Base-by-base conservation (phyloP, 176 grass and related monocot species). In the Chloris gayana region DNA sequence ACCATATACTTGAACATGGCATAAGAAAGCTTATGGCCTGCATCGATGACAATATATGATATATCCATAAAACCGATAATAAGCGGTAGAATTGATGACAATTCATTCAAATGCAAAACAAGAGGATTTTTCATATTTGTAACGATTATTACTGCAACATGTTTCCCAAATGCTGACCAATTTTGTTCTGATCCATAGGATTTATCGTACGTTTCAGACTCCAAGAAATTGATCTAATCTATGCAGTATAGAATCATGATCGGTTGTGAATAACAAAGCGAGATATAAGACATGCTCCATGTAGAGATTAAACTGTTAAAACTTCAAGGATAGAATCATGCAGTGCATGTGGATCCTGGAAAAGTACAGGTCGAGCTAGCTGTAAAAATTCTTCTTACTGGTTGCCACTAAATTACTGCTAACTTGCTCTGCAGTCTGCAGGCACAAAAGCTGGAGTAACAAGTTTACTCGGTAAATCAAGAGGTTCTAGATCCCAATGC, bases 401-500 rank as follows among this genome's bases (percentile, higher is more conserved):
- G n/a, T 67, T 6, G 57, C n/a, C 68, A 73, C 27, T 80, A 86
- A 74, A 67, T 74, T 80, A 86, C 46, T 67, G 62, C 67, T 80
- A 73, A 22, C 44, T 67, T 74, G 84, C 26, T 67, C 60, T 74
- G 75, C 83, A 73, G 25, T 19, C 33, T 64, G 67, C 76, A 85
- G 61, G 60, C 19, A 26, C 74, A 79, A 83, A 83, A 56, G 80
- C n/a, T 60, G 77, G 33, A 69, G 14, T 11, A 78, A 38, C 80
- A 8, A 30, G 75, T 87, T 88, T 74, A 68, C 49, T 78, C 3
- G 38, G 34, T 30, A 78, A 88, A 78, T 57, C 80, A 68, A 73
- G n/a, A 42, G 12, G n/a, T 83, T 68, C 29, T 79, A 50, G 86
- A 88, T 83, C 86, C 86, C 86, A 79, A 88, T 39, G 86, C 80